Conservation (phyloP, 2,329 filamentous ascomycete species). For the Aspergillus nomiae region DNA sequence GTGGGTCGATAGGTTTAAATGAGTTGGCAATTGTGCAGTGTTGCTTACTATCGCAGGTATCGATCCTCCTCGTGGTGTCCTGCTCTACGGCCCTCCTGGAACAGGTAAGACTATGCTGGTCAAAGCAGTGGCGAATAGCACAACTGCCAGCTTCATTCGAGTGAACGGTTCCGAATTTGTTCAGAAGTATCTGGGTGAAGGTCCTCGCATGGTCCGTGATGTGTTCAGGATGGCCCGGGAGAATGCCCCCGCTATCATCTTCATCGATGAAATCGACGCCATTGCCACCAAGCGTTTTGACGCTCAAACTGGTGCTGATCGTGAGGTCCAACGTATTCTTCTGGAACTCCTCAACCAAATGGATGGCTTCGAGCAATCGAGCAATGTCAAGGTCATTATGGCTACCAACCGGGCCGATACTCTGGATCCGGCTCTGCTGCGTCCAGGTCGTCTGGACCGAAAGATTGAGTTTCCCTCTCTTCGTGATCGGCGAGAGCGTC, state of each 20-base stretch:
- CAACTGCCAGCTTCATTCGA: constrained; percentile 96
- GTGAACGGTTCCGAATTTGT: constrained; percentile 98
- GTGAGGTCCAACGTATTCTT: constrained; percentile 97
- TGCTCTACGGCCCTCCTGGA: constrained; percentile 93
- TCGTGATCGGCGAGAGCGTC: constrained; percentile 88
- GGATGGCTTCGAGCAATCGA: constrained; percentile 98
- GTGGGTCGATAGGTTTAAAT: constrained; percentile 42
- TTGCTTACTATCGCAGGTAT: constrained; percentile 58
- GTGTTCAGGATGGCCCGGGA: constrained; percentile 99
- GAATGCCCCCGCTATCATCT: constrained; percentile 97
- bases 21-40: neutral
- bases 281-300: constrained; percentile 99
- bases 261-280: constrained; percentile 99
- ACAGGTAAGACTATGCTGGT: constrained; percentile 97
- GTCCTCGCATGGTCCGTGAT: constrained; percentile 97
- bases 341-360: constrained; percentile 98
- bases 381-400: constrained; percentile 99
- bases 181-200: constrained; percentile 97
- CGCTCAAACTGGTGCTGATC: constrained; percentile 94
- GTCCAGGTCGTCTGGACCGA: constrained; percentile 90
- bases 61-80: constrained; percentile 91
- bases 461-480: constrained; percentile 99
- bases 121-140: constrained; percentile 98
- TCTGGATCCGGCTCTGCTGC: constrained; percentile 88
- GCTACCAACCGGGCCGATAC: constrained; percentile 98